A percentile compares a stretch with the other conserved stretches of the same genome.
Evolutionary conservation across 371 early-diverging fungal genomes (phyloP).

Genomic region (Rhizopus stolonifer): DNA sequence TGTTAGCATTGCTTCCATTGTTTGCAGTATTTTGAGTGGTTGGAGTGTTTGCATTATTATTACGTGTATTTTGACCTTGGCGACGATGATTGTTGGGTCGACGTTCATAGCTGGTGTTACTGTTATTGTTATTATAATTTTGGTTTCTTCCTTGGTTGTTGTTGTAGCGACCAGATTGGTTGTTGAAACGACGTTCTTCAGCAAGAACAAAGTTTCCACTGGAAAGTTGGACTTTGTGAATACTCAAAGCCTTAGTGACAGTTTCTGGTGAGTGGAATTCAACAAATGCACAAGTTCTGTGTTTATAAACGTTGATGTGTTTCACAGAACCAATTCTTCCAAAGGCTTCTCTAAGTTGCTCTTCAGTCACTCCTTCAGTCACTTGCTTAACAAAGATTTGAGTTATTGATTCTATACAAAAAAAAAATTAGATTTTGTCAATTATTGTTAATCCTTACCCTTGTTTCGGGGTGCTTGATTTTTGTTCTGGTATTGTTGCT

Average conservation of each 20-base stretch:
- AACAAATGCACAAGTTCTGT: conserved; percentile 35
- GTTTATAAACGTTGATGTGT: conserved; percentile 19
- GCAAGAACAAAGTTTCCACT: conserved; percentile 27
- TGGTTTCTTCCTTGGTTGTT: conserved; percentile 8
- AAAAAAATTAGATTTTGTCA: not conserved
- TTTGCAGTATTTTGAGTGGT: too few species aligned
- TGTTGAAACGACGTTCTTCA: conserved; percentile 43
- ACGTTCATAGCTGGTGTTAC: not conserved
- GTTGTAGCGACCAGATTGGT: not conserved
- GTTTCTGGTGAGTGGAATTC: conserved; percentile 35
- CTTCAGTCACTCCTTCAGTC: conserved; percentile 26
- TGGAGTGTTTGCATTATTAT: not conserved
- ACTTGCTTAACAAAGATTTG: conserved; percentile 45
- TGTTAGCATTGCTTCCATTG: not conserved
- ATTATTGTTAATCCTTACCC: conserved; percentile 6
- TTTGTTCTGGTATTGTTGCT: conserved; percentile 18
- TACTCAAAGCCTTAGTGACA: conserved; percentile 42
- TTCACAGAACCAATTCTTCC: conserved; percentile 41
- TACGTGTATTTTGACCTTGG: conserved; percentile 1
- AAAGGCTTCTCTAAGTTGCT: conserved; percentile 39
- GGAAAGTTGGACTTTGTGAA: conserved; percentile 26
- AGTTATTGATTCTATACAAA: conserved; percentile 13
- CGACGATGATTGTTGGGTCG: conserved; percentile 6
- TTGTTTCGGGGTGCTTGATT: conserved; percentile 10
- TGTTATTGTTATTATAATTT: not conserved